These are phyloP conservation scores for Moricandia arvensis DNA, from an alignment of 345 rosid species.

Conservation along the genomic window DNA sequence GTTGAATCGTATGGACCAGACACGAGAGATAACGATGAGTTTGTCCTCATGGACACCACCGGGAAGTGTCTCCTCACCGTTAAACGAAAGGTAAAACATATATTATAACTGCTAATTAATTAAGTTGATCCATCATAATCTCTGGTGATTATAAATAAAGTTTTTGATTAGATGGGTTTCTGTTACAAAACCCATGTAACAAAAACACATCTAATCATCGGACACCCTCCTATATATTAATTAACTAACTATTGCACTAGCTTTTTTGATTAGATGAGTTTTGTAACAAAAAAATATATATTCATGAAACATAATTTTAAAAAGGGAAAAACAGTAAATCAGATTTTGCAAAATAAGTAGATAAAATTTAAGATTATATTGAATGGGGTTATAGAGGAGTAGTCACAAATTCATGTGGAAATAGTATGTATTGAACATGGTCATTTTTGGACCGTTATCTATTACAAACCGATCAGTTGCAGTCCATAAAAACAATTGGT, in stretches of 20 bases:
- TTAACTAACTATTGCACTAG: not conserved
- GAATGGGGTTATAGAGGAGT: not conserved
- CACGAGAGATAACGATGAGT: conserved; percentile 55
- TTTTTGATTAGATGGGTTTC: conserved; percentile 5
- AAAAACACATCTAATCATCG: not conserved
- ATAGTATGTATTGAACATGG: not conserved
- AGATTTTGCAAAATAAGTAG: not conserved
- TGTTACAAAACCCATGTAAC: not conserved
- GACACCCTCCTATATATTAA: not conserved
- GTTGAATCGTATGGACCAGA: conserved; percentile 96
- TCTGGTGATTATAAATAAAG: not conserved
- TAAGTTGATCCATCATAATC: not conserved
- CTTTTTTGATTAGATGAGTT: conserved; percentile 9
- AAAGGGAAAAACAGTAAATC: not conserved
- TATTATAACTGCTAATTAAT: not conserved
- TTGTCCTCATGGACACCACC: conserved; percentile 78
- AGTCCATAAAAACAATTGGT: not conserved
- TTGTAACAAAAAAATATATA: not conserved
- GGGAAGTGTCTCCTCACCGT: conserved; percentile 89
- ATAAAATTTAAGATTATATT: not conserved
- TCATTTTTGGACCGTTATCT: not conserved
- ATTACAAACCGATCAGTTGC: not conserved
- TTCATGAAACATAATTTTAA: not conserved
- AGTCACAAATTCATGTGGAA: not conserved
- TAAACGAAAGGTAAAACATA: conserved; percentile 57